Evolutionary conservation across 1,284 basidiomycete species (phyloP).

Genomic region (Puccinia triticina): DNA sequence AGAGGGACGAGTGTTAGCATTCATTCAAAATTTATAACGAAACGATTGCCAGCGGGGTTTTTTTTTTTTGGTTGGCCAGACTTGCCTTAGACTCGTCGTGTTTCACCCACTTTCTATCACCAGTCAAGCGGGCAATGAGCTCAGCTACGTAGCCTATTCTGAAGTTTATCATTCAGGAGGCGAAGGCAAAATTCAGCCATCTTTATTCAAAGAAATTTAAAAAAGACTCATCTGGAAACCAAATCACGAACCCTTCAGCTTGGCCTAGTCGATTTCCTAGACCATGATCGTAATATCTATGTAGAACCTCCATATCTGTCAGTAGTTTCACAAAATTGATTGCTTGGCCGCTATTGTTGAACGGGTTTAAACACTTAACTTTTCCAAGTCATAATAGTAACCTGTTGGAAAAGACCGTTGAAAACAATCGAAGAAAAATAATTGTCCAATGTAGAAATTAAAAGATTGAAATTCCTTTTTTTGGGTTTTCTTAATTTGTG

Average conservation of each 20-base stretch:
- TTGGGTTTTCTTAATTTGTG: background rate
- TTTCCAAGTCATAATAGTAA: constrained; percentile 41
- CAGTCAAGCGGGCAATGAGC: constrained; percentile 30
- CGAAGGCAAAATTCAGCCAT: background rate
- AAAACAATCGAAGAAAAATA: background rate
- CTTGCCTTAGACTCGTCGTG: constrained; percentile 20
- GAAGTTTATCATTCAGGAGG: background rate
- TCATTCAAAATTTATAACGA: too few species aligned
- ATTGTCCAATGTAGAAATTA: background rate
- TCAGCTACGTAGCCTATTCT: constrained; percentile 44
- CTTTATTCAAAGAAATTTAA: background rate
- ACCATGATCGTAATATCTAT: constrained; percentile 38
- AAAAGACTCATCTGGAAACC: background rate
- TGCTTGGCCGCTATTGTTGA: background rate
- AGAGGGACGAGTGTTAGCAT: background rate
- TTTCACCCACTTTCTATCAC: constrained; percentile 17
- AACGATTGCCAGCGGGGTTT: too few species aligned
- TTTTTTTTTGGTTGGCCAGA: background rate
- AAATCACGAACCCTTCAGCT: constrained; percentile 29
- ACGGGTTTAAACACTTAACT: constrained; percentile 13
- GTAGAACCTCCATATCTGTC: background rate
- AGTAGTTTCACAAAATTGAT: background rate
- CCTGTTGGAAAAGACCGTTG: background rate
- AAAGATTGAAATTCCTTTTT: background rate
- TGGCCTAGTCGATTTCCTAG: constrained; percentile 22